phyloP scores from a whole-genome alignment of 2,329 filamentous ascomycete species.

The Pyrenophora graminea region DNA sequence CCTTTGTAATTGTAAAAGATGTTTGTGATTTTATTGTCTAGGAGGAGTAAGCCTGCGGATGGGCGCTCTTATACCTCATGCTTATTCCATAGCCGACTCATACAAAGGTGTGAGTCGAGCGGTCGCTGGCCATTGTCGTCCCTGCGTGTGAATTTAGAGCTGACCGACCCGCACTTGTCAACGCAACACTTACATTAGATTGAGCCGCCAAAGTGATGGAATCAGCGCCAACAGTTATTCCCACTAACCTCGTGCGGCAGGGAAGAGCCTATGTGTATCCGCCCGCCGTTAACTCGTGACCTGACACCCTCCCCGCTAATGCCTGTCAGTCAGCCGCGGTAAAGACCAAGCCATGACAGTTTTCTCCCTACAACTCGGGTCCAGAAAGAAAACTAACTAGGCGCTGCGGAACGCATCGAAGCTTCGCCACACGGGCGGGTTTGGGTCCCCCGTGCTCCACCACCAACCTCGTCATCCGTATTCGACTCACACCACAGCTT shows the following conservation, averaged over 20 bases:
- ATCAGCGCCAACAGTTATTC: slow-evolving; percentile 14
- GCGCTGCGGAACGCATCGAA: slow-evolving; percentile 26
- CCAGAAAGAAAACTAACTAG: slow-evolving; percentile 18
- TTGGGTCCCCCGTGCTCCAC: slow-evolving; percentile 11
- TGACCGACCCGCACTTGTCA: slow-evolving; percentile 41
- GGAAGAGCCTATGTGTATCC: slow-evolving; percentile 21
- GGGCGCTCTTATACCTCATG: slow-evolving; percentile 10
- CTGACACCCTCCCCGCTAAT: slow-evolving; percentile 25
- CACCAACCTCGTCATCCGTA: slow-evolving; percentile 3
- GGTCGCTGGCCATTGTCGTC: slow-evolving; percentile 7
- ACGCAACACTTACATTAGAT: slow-evolving; percentile 17
- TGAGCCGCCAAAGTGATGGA: slow-evolving; percentile 15
- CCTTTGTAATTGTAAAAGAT: neutral
- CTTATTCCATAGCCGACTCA: slow-evolving; percentile 1
- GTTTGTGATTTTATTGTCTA: neutral
- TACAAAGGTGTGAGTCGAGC: slow-evolving; percentile 1
- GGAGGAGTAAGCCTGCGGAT: slow-evolving; percentile 6
- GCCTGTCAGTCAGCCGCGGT: slow-evolving; percentile 31
- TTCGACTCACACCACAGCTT: slow-evolving; percentile 3
- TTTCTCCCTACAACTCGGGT: slow-evolving; percentile 27
- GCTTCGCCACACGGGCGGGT: slow-evolving; percentile 35
- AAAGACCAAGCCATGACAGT: slow-evolving; percentile 20
- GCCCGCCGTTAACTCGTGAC: slow-evolving; percentile 29
- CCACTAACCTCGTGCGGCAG: slow-evolving; percentile 22
- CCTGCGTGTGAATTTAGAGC: slow-evolving; percentile 23